Base-by-base conservation (phyloP, 768 basidiomycete species). In the Vishniacozyma victoriae region DNA sequence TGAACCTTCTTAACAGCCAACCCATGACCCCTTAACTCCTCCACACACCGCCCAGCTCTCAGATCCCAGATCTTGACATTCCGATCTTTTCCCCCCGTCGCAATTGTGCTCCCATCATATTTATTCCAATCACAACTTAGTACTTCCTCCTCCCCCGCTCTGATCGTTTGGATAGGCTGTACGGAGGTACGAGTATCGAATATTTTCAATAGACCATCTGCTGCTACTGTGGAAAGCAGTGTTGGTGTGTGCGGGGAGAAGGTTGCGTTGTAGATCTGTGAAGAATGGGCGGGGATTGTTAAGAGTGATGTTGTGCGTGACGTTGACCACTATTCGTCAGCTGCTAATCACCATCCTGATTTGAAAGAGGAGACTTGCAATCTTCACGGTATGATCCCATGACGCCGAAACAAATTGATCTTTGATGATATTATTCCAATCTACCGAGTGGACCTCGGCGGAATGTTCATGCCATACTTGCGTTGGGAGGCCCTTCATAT, bases 381-480 rank as follows among this genome's bases (percentile, higher is more conserved):
- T 62, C 74, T 95, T 96, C 35, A 92, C 79, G 13, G 78, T 79
- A 22, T 88, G 89, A 64, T 97, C 93, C 92, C 92, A 96, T 12
- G 58, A 62, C 1, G 48, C 45, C 25, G 59, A 62, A 1, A 54
- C 51, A 35, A 69, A 66, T 18, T 22, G 47, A 26, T 58, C 54
- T 87, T 20, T 87, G 80, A 11, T 82, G 53, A 92, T 71, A 72
- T 95, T 97, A 54, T 85, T 90, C 92, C 93, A 97, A 70, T 97
- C 88, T 4, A 96, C 81, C 11, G 85, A 85, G 75, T 87, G 91
- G 5, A 91, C 88, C 69, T 97, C 93, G 41, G 84, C 81, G 12
- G 83, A 81, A 72, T 97, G 93, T 72, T 97, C 93, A 60, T 88
- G 85, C 92, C 93, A 97, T 41, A 80, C 81, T 52, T 83, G 82